These are phyloP conservation scores for Candida tallmaniae DNA, from an alignment of 805 yeast species.

Conservation along the genomic window DNA sequence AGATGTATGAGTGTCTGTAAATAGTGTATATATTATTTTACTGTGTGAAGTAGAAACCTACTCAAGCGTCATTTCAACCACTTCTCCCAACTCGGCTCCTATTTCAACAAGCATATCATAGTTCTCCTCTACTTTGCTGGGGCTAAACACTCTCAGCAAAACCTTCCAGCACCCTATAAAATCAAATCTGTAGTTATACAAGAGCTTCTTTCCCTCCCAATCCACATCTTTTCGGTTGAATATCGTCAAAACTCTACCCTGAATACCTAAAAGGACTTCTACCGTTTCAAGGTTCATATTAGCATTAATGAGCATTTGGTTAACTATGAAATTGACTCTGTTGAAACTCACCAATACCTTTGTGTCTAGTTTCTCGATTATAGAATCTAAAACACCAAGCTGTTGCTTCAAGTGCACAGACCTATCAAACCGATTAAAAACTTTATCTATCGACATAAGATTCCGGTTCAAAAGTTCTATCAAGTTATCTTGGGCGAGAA, in stretches of 20 bases:
- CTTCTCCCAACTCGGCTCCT: too few relatives aligned
- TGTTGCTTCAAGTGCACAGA: not conserved
- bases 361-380: slow-evolving; percentile 1
- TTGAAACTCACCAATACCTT: slow-evolving; percentile 9
- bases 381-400: slow-evolving; percentile 1
- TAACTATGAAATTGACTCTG: slow-evolving; percentile 24
- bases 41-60: too few relatives aligned
- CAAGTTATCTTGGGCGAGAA: slow-evolving; percentile 5
- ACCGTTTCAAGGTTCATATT: slow-evolving; percentile 12
- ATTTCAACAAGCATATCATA: too few relatives aligned
- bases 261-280: slow-evolving; percentile 19
- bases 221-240: slow-evolving; percentile 14
- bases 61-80: too few relatives aligned
- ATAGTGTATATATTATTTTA: too few relatives aligned
- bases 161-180: slow-evolving; percentile 34
- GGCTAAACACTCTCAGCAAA: too few relatives aligned
- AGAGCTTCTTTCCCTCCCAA: slow-evolving; percentile 11
- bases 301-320: slow-evolving; percentile 28
- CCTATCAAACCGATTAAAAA: slow-evolving; percentile 9
- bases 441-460: slow-evolving; percentile 11
- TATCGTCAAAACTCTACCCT: slow-evolving; percentile 14
- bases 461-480: slow-evolving; percentile 23
- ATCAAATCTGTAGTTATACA: slow-evolving; percentile 28
- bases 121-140: too few relatives aligned
- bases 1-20: too few relatives aligned